Evolutionary conservation across 306 rosid genomes (phyloP).

Genomic region (Biancaea sappan): DNA sequence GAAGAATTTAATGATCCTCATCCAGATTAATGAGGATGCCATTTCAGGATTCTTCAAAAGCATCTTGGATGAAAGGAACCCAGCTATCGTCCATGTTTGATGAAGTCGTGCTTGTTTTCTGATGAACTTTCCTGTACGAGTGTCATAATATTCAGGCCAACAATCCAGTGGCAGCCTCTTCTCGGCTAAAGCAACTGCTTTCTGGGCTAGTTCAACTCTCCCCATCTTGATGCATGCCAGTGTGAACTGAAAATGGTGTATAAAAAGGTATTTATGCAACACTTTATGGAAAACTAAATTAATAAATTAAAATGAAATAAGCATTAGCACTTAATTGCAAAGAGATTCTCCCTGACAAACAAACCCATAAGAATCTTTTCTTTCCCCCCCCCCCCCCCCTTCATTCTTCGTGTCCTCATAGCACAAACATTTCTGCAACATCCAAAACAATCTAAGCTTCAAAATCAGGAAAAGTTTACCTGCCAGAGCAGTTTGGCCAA

Average conservation of each 20-base stretch:
- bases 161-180: slow-evolving; percentile 66
- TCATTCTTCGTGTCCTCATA: not conserved
- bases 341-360: not conserved
- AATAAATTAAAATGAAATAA: not conserved
- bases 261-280: not conserved
- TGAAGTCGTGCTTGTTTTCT: slow-evolving; percentile 84
- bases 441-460: not conserved
- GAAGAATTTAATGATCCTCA: slow-evolving; percentile 87
- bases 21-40: slow-evolving; percentile 76
- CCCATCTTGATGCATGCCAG: slow-evolving; percentile 97
- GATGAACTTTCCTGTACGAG: slow-evolving; percentile 72
- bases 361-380: not conserved
- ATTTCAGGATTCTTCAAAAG: slow-evolving; percentile 80
- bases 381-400: too few species aligned
- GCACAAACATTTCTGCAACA: not conserved
- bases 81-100: slow-evolving; percentile 97
- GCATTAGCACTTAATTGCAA: not conserved
- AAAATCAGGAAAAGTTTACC: slow-evolving; percentile 45
- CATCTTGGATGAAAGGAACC: slow-evolving; percentile 91
- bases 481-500: slow-evolving; percentile 99
- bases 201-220: slow-evolving; percentile 65
- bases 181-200: slow-evolving; percentile 81
- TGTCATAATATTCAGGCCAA: slow-evolving; percentile 99
- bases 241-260: slow-evolving; percentile 66
- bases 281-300: not conserved